These are phyloP conservation scores for Monosporozyma yasuniensis DNA, from an alignment of 805 yeast species.

Conservation along the genomic window DNA sequence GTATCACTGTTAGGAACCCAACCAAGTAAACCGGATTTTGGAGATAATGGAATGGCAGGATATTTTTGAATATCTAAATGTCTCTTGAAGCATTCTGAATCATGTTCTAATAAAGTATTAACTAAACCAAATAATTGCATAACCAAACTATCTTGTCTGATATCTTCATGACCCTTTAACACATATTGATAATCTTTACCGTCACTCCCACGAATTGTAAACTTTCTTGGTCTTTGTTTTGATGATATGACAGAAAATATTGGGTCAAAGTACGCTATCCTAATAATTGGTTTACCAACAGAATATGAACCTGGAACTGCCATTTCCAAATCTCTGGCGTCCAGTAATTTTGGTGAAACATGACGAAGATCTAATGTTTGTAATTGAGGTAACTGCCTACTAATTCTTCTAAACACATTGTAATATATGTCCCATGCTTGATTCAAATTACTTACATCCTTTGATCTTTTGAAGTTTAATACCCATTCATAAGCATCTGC, in stretches of 20 bases:
- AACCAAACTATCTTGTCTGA: constrained; percentile 92
- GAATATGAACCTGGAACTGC: constrained; percentile 93
- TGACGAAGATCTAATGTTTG: constrained; percentile 82
- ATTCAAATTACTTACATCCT: constrained; percentile 78
- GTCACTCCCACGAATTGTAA: constrained; percentile 75
- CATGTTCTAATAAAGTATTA: constrained; percentile 78
- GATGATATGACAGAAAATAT: constrained; percentile 81
- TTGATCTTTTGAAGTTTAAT: constrained; percentile 70
- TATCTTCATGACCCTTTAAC: constrained; percentile 95
- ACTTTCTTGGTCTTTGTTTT: constrained; percentile 88
- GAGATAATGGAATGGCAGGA: constrained; percentile 92
- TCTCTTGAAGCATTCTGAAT: constrained; percentile 92
- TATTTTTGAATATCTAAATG: constrained; percentile 87
- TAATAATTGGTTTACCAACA: constrained; percentile 70
- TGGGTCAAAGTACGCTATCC: constrained; percentile 71
- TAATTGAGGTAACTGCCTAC: constrained; percentile 80
- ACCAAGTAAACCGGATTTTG: constrained; percentile 87
- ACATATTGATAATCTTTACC: constrained; percentile 80
- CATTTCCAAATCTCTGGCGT: constrained; percentile 67
- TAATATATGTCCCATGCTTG: constrained; percentile 99
- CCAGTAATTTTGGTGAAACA: constrained; percentile 83
- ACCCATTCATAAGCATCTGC: constrained; percentile 94
- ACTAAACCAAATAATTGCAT: constrained; percentile 97
- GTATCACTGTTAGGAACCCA: constrained; percentile 99
- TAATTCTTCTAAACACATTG: constrained; percentile 83